Evolutionary conservation across 2,329 filamentous ascomycete species (phyloP), one percentile per base, ranked within the genome.

Genomic region (Talaromyces rugulosus): DNA sequence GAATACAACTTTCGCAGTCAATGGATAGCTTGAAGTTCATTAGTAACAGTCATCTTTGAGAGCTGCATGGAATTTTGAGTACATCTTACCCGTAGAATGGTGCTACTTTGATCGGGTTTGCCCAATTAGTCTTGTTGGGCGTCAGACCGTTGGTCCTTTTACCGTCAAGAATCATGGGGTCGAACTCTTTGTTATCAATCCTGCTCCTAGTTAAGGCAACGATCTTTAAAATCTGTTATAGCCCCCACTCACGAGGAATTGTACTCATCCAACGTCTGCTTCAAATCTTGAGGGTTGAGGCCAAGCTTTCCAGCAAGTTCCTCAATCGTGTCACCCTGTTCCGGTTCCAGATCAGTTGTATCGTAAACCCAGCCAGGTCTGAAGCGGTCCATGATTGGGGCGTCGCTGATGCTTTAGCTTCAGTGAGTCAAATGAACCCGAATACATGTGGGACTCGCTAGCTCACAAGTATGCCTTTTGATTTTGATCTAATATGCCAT

Each of bases 291-390:
- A 2, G 75, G 69, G 61, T 77, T 68, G 14, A 77, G 62, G 6
- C 71, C 70, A n/a, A 79, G 68, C 63, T 77, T 77, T 53, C 72
- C 64, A 0, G 76, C 77, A 47, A 78, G 68, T 18, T 74, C 76
- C 52, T 71, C 70, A 56, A 78, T 79, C 3, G 75, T 76, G 47
- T 78, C 71, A 9, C 73, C 74, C 58, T 75, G 68, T 64, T 75
- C 74, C 6, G 76, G 77, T 52, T 76, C 74, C 40, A 75, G 66
- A 59, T 79, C 76, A 1, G 77, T 78, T 1, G 77, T 78, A 23
- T 78, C 75, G 57, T 76, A 78, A 4, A 78, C 77, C 77, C 76
- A 79, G 53, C 72, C 73, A 14, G 75, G 76, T 31, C 75, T 70
- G 71, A 79, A 79, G 3, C 72, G 69, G 42, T 77, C 69, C 76